Conservation (phyloP, 495 filamentous ascomycete genomes). For the Letharia lupina region DNA sequence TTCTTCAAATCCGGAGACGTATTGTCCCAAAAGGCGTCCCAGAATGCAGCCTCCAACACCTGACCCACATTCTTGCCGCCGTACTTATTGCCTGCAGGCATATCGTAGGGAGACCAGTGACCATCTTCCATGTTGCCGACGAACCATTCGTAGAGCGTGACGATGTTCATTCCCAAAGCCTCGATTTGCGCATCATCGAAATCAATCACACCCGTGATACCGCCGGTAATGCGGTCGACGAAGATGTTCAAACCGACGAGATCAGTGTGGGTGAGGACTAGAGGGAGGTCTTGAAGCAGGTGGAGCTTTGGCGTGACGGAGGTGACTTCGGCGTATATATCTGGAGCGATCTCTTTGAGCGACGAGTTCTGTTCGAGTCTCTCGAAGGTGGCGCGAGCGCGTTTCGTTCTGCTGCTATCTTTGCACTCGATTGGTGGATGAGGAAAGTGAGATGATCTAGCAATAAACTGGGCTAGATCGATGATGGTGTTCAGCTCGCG, state of each 20-base stretch:
- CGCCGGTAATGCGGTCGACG: background rate
- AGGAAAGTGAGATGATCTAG: background rate
- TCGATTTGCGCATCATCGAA: background rate
- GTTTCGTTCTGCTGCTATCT: no score
- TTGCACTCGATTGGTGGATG: no score
- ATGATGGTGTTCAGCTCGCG: conserved; percentile 1
- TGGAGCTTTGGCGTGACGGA: no score
- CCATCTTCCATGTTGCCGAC: background rate
- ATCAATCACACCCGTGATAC: background rate
- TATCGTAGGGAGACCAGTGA: background rate
- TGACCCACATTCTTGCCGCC: background rate
- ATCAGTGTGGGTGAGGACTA: no score
- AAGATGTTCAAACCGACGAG: no score
- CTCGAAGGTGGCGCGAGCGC: no score
- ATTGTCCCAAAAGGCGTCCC: background rate
- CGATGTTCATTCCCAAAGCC: background rate
- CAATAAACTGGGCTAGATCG: background rate
- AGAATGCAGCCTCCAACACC: background rate
- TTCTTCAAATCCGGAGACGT: background rate
- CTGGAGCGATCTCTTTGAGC: no score
- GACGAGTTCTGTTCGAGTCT: no score
- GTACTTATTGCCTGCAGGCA: background rate
- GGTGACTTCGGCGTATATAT: no score
- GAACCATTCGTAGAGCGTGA: background rate
- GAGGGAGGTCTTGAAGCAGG: no score